Conservation (phyloP, 192 early-diverging fungal genomes). For the Coemansia sp. region DNA sequence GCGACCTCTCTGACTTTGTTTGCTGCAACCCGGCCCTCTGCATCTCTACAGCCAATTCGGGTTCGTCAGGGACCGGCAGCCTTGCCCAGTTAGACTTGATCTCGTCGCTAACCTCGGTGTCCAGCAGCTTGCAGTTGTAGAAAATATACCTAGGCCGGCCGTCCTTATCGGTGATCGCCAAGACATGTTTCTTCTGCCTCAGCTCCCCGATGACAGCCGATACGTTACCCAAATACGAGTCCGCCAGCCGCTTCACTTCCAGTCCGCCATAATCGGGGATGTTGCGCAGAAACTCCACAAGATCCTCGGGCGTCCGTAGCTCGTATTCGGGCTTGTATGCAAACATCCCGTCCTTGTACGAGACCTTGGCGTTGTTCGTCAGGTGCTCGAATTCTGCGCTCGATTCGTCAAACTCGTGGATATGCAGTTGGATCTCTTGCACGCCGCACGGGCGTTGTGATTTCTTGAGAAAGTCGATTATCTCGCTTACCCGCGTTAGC, state of each 20-base stretch:
- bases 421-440: slow-evolving; percentile 58
- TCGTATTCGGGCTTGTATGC: slow-evolving; percentile 76
- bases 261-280: slow-evolving; percentile 61
- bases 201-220: slow-evolving; percentile 32
- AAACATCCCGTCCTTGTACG: slow-evolving; percentile 64
- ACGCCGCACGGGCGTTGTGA: slow-evolving; percentile 61
- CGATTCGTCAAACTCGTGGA: slow-evolving; percentile 56
- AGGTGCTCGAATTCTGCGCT: slow-evolving; percentile 61
- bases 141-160: slow-evolving; percentile 63
- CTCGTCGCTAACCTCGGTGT: slow-evolving; percentile 47
- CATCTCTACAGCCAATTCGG: slow-evolving; percentile 69
- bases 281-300: slow-evolving; percentile 61
- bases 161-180: slow-evolving; percentile 69
- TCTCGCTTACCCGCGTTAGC: slow-evolving; percentile 34
- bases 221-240: slow-evolving; percentile 63
- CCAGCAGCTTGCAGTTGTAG: slow-evolving; percentile 56
- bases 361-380: slow-evolving; percentile 64
- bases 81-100: slow-evolving; percentile 74
- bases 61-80: slow-evolving; percentile 68
- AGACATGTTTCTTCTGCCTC: slow-evolving; percentile 54
- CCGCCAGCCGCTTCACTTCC: slow-evolving; percentile 72
- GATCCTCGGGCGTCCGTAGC: slow-evolving; percentile 69
- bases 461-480: slow-evolving; percentile 48
- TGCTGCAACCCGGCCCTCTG: slow-evolving; percentile 65
- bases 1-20: slow-evolving; percentile 69